A percentile compares a stretch with the other conserved stretches of the same genome.
phyloP scores from a whole-genome alignment of 495 filamentous ascomycete genomes.

The Annulohypoxylon bovei region DNA sequence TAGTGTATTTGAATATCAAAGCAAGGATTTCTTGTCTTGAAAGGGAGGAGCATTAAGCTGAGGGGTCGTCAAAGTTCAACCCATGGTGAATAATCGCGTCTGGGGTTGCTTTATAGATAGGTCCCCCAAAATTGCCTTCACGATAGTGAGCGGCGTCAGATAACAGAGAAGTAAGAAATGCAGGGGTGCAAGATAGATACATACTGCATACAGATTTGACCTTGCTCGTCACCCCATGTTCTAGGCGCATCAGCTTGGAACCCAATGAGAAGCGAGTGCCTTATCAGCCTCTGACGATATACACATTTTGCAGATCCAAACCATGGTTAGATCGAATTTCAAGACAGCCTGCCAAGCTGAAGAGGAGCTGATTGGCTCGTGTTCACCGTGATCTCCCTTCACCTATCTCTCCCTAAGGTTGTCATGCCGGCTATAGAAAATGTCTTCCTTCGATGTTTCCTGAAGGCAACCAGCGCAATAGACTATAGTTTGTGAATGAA shows the following conservation, averaged over 20 bases:
- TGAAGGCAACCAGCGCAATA: not conserved
- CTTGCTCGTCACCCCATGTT: not conserved
- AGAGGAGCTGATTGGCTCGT: not conserved
- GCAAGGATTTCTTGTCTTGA: not conserved
- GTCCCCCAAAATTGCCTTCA: conserved; percentile 10
- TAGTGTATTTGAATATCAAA: not conserved
- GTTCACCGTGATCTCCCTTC: not conserved
- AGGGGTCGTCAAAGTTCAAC: not conserved
- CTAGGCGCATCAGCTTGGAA: conserved; percentile 17
- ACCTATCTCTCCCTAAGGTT: not conserved
- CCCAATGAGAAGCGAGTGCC: conserved; percentile 34
- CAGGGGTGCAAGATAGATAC: conserved; percentile 26
- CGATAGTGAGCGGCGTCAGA: conserved; percentile 10
- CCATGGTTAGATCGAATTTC: not conserved
- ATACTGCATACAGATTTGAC: not conserved
- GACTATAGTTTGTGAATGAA: not conserved
- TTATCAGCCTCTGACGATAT: conserved; percentile 31
- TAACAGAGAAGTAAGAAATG: conserved; percentile 20
- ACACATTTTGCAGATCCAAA: conserved; percentile 4
- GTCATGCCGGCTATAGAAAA: not conserved
- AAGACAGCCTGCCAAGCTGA: not conserved
- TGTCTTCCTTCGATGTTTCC: not conserved
- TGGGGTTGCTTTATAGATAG: conserved; percentile 8
- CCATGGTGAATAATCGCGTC: not conserved
- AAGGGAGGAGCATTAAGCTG: not conserved